phyloP scores from a whole-genome alignment of 139 green algal genomes.

The Cymbomonas tetramitiformis region DNA sequence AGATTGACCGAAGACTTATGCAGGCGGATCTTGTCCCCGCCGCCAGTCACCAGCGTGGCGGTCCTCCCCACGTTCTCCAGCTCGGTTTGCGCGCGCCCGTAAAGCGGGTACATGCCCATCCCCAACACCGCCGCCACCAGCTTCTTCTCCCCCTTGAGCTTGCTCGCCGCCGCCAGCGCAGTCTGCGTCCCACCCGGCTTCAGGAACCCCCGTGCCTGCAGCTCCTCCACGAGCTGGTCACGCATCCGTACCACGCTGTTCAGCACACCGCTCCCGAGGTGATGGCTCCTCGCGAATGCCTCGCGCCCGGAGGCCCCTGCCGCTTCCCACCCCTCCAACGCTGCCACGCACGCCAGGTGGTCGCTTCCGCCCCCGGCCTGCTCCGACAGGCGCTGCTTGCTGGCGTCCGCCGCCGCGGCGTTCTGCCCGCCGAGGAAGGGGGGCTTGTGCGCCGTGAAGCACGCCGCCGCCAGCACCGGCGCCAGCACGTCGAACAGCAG shows the following conservation, averaged over 20 bases:
- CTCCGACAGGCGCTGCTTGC: conserved; percentile 21
- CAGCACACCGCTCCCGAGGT: conserved; percentile 44
- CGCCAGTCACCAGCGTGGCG: conserved; percentile 3
- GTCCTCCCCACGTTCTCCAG: neutral
- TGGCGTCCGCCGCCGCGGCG: conserved; percentile 2
- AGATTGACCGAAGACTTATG: conserved; percentile 1
- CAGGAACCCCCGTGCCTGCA: conserved; percentile 19
- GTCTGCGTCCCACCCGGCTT: too few species aligned
- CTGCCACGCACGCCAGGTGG: conserved; percentile 41
- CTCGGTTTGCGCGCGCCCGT: neutral
- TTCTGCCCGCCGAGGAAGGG: neutral
- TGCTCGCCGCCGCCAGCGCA: neutral
- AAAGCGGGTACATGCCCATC: conserved; percentile 13
- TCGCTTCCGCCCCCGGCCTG: conserved; percentile 36
- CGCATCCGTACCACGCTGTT: conserved; percentile 55
- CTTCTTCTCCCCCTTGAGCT: neutral
- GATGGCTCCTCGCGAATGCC: conserved; percentile 34
- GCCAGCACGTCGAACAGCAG: conserved; percentile 27
- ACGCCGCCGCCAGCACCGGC: conserved; percentile 29
- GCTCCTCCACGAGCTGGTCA: conserved; percentile 44
- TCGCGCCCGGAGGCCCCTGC: conserved; percentile 13
- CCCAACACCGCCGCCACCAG: conserved; percentile 4
- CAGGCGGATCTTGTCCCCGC: neutral
- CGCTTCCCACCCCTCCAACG: conserved; percentile 6
- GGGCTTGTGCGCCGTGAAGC: neutral